A percentile compares a stretch with the other conserved stretches of the same genome.
These are phyloP conservation scores for Oryza rufipogon DNA, from an alignment of 176 grass and related monocot species.

Conservation along the genomic window DNA sequence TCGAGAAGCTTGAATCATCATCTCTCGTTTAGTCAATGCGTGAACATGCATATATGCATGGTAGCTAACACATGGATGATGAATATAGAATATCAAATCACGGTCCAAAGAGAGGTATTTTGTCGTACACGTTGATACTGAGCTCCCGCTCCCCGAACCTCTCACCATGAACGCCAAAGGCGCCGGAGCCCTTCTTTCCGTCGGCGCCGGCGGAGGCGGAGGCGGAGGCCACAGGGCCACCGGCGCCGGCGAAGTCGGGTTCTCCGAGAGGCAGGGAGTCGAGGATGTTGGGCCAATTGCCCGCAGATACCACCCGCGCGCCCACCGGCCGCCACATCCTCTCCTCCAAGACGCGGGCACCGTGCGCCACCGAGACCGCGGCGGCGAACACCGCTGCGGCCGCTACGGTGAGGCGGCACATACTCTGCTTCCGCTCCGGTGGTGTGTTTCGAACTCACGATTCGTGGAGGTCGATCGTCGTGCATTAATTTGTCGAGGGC, in stretches of 20 bases:
- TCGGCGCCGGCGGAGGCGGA: not conserved
- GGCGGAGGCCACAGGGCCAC: not conserved
- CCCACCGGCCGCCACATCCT: not conserved
- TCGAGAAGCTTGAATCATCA: not conserved
- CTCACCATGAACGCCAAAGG: not conserved
- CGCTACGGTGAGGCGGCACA: not conserved
- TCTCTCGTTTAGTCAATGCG: not conserved
- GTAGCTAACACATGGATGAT: no score
- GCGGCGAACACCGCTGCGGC: not conserved
- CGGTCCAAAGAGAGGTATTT: not conserved
- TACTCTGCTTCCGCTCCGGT: not conserved
- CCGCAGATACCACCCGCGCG: no score
- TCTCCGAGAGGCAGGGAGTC: not conserved
- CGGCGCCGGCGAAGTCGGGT: not conserved
- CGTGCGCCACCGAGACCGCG: not conserved
- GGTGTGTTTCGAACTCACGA: not conserved
- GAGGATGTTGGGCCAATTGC: not conserved
- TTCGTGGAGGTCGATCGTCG: not conserved
- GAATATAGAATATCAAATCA: not conserved
- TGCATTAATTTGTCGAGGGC: not conserved
- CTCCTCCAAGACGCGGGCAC: not conserved
- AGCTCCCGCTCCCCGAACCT: not conserved
- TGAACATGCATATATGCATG: no score
- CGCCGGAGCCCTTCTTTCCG: not conserved
- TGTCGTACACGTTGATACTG: slow-evolving; percentile 27